phyloP scores from a whole-genome alignment of 2,329 filamentous ascomycete genomes.

The Chaetomium sp. region DNA sequence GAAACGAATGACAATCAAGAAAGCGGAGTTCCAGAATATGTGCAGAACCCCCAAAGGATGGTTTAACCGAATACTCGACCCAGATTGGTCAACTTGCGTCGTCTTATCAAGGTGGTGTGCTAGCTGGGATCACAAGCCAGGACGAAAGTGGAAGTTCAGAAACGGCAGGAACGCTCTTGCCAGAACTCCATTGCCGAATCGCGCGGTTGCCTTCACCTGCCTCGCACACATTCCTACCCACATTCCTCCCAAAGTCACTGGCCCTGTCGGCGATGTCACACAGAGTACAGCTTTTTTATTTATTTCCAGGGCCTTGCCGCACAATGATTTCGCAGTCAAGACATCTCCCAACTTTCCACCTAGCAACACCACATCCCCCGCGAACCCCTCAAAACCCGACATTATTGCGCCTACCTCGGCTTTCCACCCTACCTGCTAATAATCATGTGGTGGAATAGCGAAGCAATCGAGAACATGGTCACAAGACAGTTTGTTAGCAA shows the following conservation, averaged over 20 bases:
- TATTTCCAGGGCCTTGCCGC: no score
- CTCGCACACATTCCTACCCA: background rate
- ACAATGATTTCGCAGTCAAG: no score
- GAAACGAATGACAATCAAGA: no score
- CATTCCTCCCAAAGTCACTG: background rate
- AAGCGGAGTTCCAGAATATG: no score
- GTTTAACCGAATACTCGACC: no score
- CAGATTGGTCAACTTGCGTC: no score
- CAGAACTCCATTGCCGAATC: background rate
- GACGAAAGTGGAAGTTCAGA: background rate
- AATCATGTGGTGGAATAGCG: conserved; percentile 60
- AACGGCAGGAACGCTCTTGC: background rate
- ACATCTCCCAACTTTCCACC: no score
- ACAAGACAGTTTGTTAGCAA: conserved; percentile 61
- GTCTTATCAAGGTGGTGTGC: no score
- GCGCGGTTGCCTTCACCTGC: background rate
- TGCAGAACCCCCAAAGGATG: no score
- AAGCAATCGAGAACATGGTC: conserved; percentile 62
- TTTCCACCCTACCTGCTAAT: background rate
- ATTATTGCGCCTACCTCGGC: background rate
- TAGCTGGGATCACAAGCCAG: background rate
- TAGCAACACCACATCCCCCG: background rate
- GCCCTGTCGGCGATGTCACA: background rate
- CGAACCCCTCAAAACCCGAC: background rate
- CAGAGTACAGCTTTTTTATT: no score